A percentile compares a stretch with the other conserved stretches of the same genome.
Evolutionary conservation across 768 basidiomycete genomes (phyloP).

Genomic region (Hysterangium stoloniferum): DNA sequence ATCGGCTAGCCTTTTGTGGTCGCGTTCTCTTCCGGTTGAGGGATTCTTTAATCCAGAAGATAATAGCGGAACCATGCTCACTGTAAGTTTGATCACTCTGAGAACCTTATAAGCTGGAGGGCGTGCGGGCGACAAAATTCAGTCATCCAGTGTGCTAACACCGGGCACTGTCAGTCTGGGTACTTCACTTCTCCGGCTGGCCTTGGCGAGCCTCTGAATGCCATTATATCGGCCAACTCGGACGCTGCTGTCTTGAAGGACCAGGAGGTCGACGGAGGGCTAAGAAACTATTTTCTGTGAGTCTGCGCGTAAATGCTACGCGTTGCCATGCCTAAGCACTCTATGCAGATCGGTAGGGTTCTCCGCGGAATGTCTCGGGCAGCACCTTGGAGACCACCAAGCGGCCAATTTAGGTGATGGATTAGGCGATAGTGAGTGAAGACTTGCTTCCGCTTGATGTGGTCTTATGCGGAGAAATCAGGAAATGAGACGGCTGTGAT

Average conservation of each 20-base stretch:
- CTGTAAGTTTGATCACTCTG: too few relatives aligned
- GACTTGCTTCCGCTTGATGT: background rate
- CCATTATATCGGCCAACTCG: slow-evolving; percentile 71
- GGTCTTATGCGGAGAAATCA: slow-evolving; percentile 20
- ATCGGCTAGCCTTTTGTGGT: too few relatives aligned
- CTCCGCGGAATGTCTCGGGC: slow-evolving; percentile 76
- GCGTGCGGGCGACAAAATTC: too few relatives aligned
- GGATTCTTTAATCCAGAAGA: too few relatives aligned
- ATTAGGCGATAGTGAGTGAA: slow-evolving; percentile 50
- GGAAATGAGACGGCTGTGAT: slow-evolving; percentile 81
- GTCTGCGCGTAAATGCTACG: slow-evolving; percentile 21
- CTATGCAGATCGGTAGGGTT: slow-evolving; percentile 57
- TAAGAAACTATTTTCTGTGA: slow-evolving; percentile 76
- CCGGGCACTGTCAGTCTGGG: too few relatives aligned
- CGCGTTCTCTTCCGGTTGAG: too few relatives aligned
- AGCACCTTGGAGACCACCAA: slow-evolving; percentile 64
- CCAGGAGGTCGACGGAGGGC: slow-evolving; percentile 53
- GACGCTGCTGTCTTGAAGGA: slow-evolving; percentile 61
- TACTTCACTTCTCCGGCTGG: slow-evolving; percentile 52
- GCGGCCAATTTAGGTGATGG: slow-evolving; percentile 80
- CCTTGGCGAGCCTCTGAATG: slow-evolving; percentile 82
- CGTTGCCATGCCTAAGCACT: background rate
- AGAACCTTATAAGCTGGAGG: too few relatives aligned
- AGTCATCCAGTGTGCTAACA: too few relatives aligned
- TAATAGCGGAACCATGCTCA: too few relatives aligned